A percentile compares a stretch with the other conserved stretches of the same genome.
Evolutionary conservation across 1,284 basidiomycete species (phyloP).

Genomic region (Pseudozyma hubeiensis): DNA sequence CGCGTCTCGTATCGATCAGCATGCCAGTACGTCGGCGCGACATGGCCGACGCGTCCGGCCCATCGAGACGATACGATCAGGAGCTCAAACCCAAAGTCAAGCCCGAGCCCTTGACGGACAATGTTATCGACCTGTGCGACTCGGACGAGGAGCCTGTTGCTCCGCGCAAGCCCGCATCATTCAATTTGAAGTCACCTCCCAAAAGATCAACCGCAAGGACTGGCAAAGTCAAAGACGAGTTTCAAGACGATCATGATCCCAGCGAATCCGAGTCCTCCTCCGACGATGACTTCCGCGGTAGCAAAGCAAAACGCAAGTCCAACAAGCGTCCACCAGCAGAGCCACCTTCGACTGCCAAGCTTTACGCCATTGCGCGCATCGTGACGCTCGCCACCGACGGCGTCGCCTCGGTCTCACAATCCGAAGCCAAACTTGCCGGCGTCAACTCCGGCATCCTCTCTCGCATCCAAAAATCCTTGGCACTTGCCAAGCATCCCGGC

Average conservation of each 20-base stretch:
- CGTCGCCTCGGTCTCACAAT: conserved; percentile 15
- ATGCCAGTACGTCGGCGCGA: conserved; percentile 23
- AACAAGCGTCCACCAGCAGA: conserved; percentile 2
- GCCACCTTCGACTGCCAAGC: conserved; percentile 13
- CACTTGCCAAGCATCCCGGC: conserved; percentile 46
- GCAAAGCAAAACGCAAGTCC: neutral
- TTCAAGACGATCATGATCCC: conserved; percentile 1
- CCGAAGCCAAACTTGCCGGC: conserved; percentile 31
- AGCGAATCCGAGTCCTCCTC: neutral
- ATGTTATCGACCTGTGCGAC: conserved; percentile 37
- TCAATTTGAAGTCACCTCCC: neutral
- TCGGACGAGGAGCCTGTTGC: conserved; percentile 9
- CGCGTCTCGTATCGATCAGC: neutral
- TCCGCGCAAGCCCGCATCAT: conserved; percentile 3
- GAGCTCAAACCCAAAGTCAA: conserved; percentile 18
- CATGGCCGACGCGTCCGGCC: neutral
- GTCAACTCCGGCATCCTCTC: conserved; percentile 42
- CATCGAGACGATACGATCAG: neutral
- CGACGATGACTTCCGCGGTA: conserved; percentile 18
- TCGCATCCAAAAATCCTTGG: conserved; percentile 52
- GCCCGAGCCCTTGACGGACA: conserved; percentile 6
- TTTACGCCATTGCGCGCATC: conserved; percentile 41
- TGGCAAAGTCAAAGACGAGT: conserved; percentile 12
- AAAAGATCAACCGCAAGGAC: neutral
- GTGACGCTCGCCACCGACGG: conserved; percentile 42